These are phyloP conservation scores for Populus davidiana DNA, from an alignment of 345 rosid genomes.

Conservation along the genomic window DNA sequence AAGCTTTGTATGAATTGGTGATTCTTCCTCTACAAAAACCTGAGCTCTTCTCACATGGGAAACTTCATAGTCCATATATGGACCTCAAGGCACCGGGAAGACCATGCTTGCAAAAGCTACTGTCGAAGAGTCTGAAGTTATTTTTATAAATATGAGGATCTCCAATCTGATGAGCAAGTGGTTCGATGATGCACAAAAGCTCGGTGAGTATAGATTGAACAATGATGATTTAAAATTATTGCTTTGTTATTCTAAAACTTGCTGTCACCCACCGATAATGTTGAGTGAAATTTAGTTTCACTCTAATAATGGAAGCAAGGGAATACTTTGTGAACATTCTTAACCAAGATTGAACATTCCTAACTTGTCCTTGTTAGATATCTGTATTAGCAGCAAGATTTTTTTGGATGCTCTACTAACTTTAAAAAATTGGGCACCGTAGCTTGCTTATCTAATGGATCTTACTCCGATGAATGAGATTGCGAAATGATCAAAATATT, in stretches of 20 bases:
- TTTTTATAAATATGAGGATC: slow-evolving; percentile 82
- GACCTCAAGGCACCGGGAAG: slow-evolving; percentile 98
- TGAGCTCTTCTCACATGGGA: slow-evolving; percentile 40
- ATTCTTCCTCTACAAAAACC: slow-evolving; percentile 88
- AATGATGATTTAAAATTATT: background rate
- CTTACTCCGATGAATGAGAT: background rate
- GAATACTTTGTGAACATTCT: background rate
- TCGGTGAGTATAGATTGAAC: slow-evolving; percentile 51
- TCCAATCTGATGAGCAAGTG: slow-evolving; percentile 96
- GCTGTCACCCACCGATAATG: background rate
- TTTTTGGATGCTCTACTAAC: background rate
- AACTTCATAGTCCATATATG: slow-evolving; percentile 82
- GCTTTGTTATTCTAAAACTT: background rate
- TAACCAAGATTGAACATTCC: too few relatives aligned
- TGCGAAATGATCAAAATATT: too few relatives aligned
- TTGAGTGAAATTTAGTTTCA: background rate
- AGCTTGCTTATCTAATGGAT: background rate
- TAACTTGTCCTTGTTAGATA: background rate
- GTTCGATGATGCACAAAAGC: slow-evolving; percentile 99
- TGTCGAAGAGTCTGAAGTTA: slow-evolving; percentile 93
- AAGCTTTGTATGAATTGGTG: slow-evolving; percentile 79
- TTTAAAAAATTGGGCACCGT: background rate
- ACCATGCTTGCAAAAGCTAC: slow-evolving; percentile 99
- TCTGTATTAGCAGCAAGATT: too few relatives aligned
- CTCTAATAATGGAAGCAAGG: too few relatives aligned